Conservation (phyloP, 169 alveolate genomes). For the Plasmodium cynomolgi region DNA sequence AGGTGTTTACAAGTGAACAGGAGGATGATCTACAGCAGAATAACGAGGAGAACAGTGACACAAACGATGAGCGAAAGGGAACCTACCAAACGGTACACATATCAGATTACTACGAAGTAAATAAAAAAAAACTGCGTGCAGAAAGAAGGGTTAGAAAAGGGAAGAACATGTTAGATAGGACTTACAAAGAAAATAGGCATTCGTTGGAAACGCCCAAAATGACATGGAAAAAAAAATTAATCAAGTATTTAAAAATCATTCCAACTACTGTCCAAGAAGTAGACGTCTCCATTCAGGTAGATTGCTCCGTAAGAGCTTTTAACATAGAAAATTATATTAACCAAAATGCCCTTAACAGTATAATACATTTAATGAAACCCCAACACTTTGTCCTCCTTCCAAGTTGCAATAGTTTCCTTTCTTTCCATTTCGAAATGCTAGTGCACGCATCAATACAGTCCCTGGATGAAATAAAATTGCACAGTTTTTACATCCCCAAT, state of each 20-base stretch:
- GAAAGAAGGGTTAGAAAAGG: background rate
- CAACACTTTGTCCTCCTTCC: slow-evolving; percentile 67
- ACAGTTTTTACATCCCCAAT: slow-evolving; percentile 48
- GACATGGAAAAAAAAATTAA: slow-evolving; percentile 42
- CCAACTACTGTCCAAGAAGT: slow-evolving; percentile 22
- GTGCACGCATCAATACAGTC: background rate
- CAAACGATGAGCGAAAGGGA: background rate
- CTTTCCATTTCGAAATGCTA: slow-evolving; percentile 61
- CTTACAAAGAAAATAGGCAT: background rate
- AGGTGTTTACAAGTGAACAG: background rate
- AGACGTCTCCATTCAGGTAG: slow-evolving; percentile 17
- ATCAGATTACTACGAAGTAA: background rate
- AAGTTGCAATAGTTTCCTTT: slow-evolving; percentile 21
- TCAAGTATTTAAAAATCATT: slow-evolving; percentile 37
- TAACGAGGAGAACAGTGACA: background rate
- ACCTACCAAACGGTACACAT: background rate
- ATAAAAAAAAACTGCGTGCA: background rate
- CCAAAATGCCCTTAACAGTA: slow-evolving; percentile 41
- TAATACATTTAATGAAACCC: slow-evolving; percentile 45
- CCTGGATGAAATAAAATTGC: slow-evolving; percentile 2
- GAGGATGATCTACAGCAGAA: background rate
- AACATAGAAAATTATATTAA: slow-evolving; percentile 25
- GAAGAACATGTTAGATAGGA: background rate
- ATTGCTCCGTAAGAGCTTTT: slow-evolving; percentile 28
- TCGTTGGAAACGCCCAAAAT: slow-evolving; percentile 7